Conservation (phyloP, 345 rosid genomes). For the Erodium maritimum region DNA sequence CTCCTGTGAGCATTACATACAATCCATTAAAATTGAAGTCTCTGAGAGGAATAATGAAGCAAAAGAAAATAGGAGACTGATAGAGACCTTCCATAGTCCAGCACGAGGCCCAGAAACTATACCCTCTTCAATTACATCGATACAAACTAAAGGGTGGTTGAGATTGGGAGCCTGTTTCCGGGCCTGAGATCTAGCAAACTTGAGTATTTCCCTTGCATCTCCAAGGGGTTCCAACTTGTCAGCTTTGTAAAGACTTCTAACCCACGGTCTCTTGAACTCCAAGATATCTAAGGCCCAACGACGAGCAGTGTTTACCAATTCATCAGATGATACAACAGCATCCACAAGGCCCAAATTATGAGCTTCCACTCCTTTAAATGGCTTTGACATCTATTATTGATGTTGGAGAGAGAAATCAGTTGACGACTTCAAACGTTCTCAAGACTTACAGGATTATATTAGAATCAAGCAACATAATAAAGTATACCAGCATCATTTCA, state of each 20-base stretch:
- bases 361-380: constrained; percentile 67
- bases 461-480: constrained; percentile 13
- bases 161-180: constrained; percentile 71
- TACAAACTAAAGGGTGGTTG: constrained; percentile 78
- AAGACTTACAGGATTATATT: constrained; percentile 1
- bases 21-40: constrained; percentile 5
- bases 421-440: background rate
- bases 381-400: constrained; percentile 57
- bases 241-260: constrained; percentile 60
- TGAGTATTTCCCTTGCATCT: constrained; percentile 81
- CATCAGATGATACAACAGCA: constrained; percentile 57
- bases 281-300: constrained; percentile 75
- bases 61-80: constrained; percentile 6
- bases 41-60: background rate
- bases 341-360: constrained; percentile 65
- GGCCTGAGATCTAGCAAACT: constrained; percentile 65
- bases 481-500: constrained; percentile 91
- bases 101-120: constrained; percentile 70
- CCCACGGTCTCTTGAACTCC: constrained; percentile 72
- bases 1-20: constrained; percentile 44
- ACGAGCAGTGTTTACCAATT: constrained; percentile 60
- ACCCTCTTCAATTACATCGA: constrained; percentile 75
- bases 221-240: constrained; percentile 78
- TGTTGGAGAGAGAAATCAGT: constrained; percentile 1
- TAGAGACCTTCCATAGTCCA: constrained; percentile 68